These are phyloP conservation scores for Lanmaoa pseudosensibilis DNA, from an alignment of 768 basidiomycete species.

Conservation along the genomic window DNA sequence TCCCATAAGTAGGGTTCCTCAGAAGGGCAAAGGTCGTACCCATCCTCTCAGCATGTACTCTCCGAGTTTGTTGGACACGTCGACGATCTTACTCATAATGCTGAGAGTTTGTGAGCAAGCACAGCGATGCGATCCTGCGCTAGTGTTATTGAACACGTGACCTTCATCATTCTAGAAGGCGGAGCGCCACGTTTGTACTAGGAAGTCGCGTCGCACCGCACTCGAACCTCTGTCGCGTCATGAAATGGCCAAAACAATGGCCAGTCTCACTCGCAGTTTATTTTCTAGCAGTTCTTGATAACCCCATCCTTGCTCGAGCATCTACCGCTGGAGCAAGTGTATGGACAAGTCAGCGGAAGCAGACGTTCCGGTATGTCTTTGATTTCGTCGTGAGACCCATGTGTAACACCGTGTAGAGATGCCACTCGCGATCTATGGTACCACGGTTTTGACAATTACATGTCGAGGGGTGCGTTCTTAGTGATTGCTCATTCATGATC, in stretches of 20 bases:
- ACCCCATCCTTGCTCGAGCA: conserved; percentile 14
- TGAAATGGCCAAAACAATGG: conserved; percentile 50
- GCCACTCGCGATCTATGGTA: conserved; percentile 79
- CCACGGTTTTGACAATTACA: conserved; percentile 88
- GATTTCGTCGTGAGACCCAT: neutral
- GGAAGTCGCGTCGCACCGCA: conserved; percentile 5
- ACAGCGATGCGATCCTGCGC: neutral
- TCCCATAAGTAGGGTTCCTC: conserved; percentile 6
- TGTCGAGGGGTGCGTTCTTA: conserved; percentile 64
- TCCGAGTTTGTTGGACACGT: conserved; percentile 63
- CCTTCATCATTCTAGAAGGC: neutral
- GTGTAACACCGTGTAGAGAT: conserved; percentile 46
- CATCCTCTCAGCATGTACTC: conserved; percentile 77
- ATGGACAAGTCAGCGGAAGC: conserved; percentile 62
- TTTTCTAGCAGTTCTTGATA: conserved; percentile 41
- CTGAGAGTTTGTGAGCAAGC: conserved; percentile 4
- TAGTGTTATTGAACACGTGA: conserved; percentile 22
- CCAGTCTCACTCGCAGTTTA: conserved; percentile 46
- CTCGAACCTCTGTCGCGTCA: conserved; percentile 21
- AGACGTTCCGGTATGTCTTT: conserved; percentile 50
- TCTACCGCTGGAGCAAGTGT: conserved; percentile 28
- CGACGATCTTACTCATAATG: conserved; percentile 50
- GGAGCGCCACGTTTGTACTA: conserved; percentile 25
- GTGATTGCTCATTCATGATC: conserved; percentile 2
- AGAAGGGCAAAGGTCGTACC: conserved; percentile 38